These are phyloP conservation scores for Bertia moriformis DNA, from an alignment of 2,329 filamentous ascomycete genomes.

Conservation along the genomic window DNA sequence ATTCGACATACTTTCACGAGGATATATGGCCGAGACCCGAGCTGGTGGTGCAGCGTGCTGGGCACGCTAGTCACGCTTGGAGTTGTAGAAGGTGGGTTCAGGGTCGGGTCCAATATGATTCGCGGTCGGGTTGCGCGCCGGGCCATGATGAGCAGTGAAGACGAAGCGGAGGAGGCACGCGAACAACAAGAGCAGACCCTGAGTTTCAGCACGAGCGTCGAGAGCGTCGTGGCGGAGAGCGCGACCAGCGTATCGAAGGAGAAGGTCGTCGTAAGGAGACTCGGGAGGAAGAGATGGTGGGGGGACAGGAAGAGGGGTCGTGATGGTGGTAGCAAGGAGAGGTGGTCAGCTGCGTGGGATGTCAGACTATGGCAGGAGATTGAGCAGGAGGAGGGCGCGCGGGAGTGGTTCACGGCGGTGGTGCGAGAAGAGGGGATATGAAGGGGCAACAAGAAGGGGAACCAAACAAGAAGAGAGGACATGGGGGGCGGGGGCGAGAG, in stretches of 20 bases:
- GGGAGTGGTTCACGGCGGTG: no score
- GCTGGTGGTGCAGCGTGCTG: slow-evolving; percentile 64
- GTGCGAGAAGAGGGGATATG: no score
- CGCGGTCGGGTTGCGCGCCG: no score
- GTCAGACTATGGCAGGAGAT: slow-evolving; percentile 43
- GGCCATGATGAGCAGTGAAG: slow-evolving; percentile 26
- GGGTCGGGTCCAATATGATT: slow-evolving; percentile 27
- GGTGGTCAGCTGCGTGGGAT: slow-evolving; percentile 17
- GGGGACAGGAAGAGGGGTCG: slow-evolving; percentile 5
- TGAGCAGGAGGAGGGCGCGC: slow-evolving; percentile 38
- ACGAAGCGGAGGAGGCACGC: slow-evolving; percentile 15
- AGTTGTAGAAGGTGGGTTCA: slow-evolving; percentile 50
- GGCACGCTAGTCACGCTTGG: slow-evolving; percentile 45
- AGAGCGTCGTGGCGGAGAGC: not conserved
- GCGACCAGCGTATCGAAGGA: not conserved
- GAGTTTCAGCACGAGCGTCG: not conserved
- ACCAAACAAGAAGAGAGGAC: no score
- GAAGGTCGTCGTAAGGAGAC: not conserved
- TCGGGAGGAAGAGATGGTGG: no score
- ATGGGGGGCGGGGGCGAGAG: no score
- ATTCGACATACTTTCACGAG: slow-evolving; percentile 53
- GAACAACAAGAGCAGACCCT: slow-evolving; percentile 7
- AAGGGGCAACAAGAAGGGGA: no score
- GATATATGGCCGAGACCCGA: slow-evolving; percentile 50
- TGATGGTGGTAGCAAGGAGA: slow-evolving; percentile 24